Base-by-base conservation (phyloP, 1,139 yeast species). In the Saccharomyces hybrid region DNA sequence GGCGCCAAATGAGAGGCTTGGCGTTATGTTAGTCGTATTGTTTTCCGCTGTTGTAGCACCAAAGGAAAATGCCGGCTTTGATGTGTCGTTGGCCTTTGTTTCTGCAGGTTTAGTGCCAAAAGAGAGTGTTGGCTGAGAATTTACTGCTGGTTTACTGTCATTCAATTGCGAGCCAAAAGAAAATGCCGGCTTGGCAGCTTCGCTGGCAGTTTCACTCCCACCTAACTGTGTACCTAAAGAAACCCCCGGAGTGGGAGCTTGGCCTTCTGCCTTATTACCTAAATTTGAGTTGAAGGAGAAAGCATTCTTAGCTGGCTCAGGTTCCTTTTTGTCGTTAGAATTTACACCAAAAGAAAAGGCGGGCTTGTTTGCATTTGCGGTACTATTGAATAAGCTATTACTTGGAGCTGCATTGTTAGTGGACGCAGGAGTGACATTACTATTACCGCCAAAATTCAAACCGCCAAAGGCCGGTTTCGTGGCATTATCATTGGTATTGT, bases 291-390 rank as follows among this genome's bases (percentile, higher is more conserved):
- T 69, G 54, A 67, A 60, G 6, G 61, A 55, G 52, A 58, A 57
- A 1, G 63, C 55, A 27, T 73, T 67, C 50, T 66, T 69, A 1
- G 54, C 14, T 3, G 55, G 47, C 26, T 64, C 57, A 26, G 52
- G 54, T 14, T 56, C 61, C 38, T 56, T 56, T 41, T 55, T 60
- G 3, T 58, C 62, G 19, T 53, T 55, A 3, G 56, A 32, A 16
- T 52, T 46, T n/a, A 58, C 55, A 28, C 58, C 55, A 34, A 56
- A 51, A 2, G 52, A 50, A 27, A 55, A 58, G 9, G 54, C 56
- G 27, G 61, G 54, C 28, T 51, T 54, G 28, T 27, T 41, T 16
- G 51, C 46, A 23, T 47, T 46, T 19, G 51, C 11, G 8, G 34
- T 67, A 23, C 27, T 26, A 11, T 62, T 60, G 2, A 53, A 46